These are phyloP conservation scores for Geotrichum europaeum DNA, from an alignment of 1,139 yeast species.

Conservation along the genomic window DNA sequence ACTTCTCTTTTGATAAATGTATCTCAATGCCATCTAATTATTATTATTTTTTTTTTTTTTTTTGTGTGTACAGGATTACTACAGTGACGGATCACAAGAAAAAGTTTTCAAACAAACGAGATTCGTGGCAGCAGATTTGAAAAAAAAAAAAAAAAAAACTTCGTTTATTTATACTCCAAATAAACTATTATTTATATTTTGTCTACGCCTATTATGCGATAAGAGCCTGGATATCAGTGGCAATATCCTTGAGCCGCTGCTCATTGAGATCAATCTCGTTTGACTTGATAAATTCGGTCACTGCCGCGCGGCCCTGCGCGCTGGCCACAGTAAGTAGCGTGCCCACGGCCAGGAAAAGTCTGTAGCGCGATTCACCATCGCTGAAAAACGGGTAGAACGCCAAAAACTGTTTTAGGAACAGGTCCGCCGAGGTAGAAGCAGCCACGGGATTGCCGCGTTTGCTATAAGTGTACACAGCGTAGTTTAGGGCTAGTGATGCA, in stretches of 20 bases:
- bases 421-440: constrained; percentile 19
- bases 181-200: not conserved
- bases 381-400: constrained; percentile 19
- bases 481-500: constrained; percentile 50
- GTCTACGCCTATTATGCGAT: not conserved
- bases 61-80: not conserved
- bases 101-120: not conserved
- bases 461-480: constrained; percentile 35
- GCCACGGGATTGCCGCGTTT: constrained; percentile 24
- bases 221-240: constrained; percentile 13
- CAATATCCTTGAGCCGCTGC: constrained; percentile 12
- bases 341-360: constrained; percentile 52
- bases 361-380: constrained; percentile 52
- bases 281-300: constrained; percentile 3
- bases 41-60: not conserved
- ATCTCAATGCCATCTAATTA: not conserved
- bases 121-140: not conserved
- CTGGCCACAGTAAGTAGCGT: constrained; percentile 30
- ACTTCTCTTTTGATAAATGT: not conserved
- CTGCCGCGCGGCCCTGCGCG: constrained; percentile 5
- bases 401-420: constrained; percentile 23
- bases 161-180: not conserved
- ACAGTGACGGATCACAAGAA: not conserved
- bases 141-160: not conserved
- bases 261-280: constrained; percentile 9